Evolutionary conservation across 345 rosid species (phyloP), one percentile per base, ranked within the genome.

Genomic region (Salix arbutifolia): DNA sequence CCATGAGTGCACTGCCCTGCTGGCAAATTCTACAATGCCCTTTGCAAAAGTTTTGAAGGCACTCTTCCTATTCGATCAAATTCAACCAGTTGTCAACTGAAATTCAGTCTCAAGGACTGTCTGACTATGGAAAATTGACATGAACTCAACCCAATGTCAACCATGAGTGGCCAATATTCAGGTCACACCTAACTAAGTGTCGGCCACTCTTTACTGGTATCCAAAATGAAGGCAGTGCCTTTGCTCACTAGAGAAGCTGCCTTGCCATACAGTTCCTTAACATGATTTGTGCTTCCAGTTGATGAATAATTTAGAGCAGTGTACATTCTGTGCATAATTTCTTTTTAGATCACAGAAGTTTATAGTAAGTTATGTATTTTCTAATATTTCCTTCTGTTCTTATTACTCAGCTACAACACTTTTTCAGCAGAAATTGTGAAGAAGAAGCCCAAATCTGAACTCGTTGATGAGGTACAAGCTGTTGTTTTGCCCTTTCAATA

Each of bases 401-500:
- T n/a, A n/a, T 52, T 52, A 71, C 81, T 73, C 88, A 91, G 97
- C 62, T 92, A 95, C 86, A 91, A 85, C 79, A 95, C 97, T 31
- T 92, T 91, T 86, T 77, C 96, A 13, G 96, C 99, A 0, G 94
- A 95, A 69, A 69, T 74, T 21, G 97, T 92, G 72, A 95, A 86
- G 92, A 90, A 87, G 82, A 85, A 88, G 90, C 93, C 97, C 6
- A 92, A 91, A 84, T 72, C 92, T 64, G 93, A 86, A 78, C 96
- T 95, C 48, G 91, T 88, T 68, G 89, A 91, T 72, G 95, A 91
- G 97, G 98, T 94, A 37, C 70, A 67, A 19, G 33, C n/a, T 18
- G 21, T 65, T 64, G 33, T 26, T 33, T 28, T 30, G 35, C 35
- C 68, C 17, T 37, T 77, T 40, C 35, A 31, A 42, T 38, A 46